Percentiles rank a stretch among this genome's conserved stretches.
Conservation (phyloP, 78 protist species). For the Polysphondylium violaceum region DNA sequence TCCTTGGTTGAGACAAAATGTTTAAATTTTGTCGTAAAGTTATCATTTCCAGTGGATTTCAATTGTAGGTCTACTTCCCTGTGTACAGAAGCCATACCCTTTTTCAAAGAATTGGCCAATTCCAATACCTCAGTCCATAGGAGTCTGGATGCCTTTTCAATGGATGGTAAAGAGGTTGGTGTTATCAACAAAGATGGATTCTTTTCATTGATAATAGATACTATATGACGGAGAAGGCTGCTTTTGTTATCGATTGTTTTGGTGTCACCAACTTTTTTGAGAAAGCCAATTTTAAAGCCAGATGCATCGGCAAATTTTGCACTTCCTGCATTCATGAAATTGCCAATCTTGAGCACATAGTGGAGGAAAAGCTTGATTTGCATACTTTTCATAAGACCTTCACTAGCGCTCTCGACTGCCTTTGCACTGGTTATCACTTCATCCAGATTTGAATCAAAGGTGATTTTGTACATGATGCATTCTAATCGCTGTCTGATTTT, state of each 20-base stretch:
- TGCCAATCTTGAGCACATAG: conserved; percentile 37
- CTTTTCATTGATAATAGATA: conserved; percentile 14
- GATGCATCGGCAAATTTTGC: conserved; percentile 45
- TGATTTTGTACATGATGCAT: conserved; percentile 21
- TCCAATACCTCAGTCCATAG: conserved; percentile 32
- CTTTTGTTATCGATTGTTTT: conserved; percentile 68
- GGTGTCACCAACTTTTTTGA: conserved; percentile 20
- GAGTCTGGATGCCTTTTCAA: conserved; percentile 40
- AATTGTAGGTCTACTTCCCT: conserved; percentile 51
- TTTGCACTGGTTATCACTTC: conserved; percentile 31
- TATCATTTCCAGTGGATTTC: conserved; percentile 31
- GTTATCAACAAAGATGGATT: conserved; percentile 39
- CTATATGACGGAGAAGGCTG: conserved; percentile 5
- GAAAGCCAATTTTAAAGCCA: conserved; percentile 53
- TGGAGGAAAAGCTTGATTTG: conserved; percentile 10
- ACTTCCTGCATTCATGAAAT: conserved; percentile 40
- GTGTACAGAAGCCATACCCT: conserved; percentile 26
- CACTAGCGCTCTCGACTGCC: neutral
- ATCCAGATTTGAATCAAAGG: conserved; percentile 25
- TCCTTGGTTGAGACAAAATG: neutral
- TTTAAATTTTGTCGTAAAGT: conserved; percentile 16
- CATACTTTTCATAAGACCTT: neutral
- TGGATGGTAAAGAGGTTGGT: neutral
- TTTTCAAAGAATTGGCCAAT: conserved; percentile 8
- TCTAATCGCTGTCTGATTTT: conserved; percentile 58